phyloP scores from a whole-genome alignment of 2,329 filamentous ascomycete genomes.

The Claviceps maximensis region DNA sequence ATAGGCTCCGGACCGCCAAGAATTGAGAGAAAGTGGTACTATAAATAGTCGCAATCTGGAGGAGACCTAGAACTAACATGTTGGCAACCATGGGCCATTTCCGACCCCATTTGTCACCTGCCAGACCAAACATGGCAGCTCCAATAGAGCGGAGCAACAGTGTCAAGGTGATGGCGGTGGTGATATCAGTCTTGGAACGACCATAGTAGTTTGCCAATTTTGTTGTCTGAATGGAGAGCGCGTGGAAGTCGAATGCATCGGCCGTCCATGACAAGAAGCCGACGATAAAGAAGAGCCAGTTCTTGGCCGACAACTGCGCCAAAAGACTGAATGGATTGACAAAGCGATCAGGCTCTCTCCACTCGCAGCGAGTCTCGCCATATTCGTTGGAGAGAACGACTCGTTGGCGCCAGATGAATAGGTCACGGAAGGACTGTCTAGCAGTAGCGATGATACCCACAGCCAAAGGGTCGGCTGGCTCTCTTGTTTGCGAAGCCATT shows the following conservation, averaged over 20 bases:
- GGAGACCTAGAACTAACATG: slow-evolving; percentile 55
- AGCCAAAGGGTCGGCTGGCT: slow-evolving; percentile 52
- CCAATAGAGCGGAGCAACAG: slow-evolving; percentile 63
- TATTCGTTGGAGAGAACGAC: slow-evolving; percentile 51
- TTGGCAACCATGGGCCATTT: slow-evolving; percentile 78
- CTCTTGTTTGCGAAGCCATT: slow-evolving; percentile 14
- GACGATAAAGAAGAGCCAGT: slow-evolving; percentile 66
- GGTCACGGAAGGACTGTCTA: slow-evolving; percentile 48
- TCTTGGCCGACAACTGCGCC: slow-evolving; percentile 45
- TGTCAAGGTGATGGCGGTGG: slow-evolving; percentile 63
- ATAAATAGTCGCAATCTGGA: slow-evolving; percentile 68
- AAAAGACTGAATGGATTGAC: slow-evolving; percentile 59
- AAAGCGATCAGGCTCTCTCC: slow-evolving; percentile 52
- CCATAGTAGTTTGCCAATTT: slow-evolving; percentile 46
- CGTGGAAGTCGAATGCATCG: slow-evolving; percentile 76
- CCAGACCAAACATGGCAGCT: slow-evolving; percentile 61
- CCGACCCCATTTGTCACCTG: slow-evolving; percentile 65
- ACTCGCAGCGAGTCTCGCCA: slow-evolving; percentile 54
- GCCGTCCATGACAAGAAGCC: slow-evolving; percentile 67
- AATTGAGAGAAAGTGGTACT: slow-evolving; percentile 58
- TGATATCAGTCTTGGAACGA: slow-evolving; percentile 50
- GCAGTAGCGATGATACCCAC: slow-evolving; percentile 52
- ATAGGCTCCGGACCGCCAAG: slow-evolving; percentile 58
- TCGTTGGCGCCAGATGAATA: slow-evolving; percentile 63
- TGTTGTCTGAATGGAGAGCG: slow-evolving; percentile 63